These are phyloP conservation scores for Brassica carinata DNA, from an alignment of 345 rosid genomes.

Conservation along the genomic window DNA sequence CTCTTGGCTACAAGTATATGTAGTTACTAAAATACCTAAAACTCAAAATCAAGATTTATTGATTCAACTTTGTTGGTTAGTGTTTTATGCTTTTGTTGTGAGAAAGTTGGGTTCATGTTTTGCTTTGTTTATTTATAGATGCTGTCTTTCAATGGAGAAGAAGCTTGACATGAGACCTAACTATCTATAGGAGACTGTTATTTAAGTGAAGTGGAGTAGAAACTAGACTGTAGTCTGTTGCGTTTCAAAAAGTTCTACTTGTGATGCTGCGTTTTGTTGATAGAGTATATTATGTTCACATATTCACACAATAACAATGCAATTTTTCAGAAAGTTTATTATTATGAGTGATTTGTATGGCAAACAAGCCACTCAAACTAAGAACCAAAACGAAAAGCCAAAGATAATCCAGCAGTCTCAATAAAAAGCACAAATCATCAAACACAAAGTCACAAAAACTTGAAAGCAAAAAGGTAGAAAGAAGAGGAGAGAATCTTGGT, in stretches of 20 bases:
- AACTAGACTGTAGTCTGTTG: neutral
- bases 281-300: no score
- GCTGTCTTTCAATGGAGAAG: neutral
- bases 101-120: neutral
- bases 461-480: neutral
- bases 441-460: neutral
- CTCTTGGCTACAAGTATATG: neutral
- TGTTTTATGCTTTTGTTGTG: neutral
- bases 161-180: neutral
- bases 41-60: neutral
- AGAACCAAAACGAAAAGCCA: neutral
- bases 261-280: neutral
- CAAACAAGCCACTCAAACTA: neutral
- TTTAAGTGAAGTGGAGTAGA: neutral
- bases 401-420: neutral
- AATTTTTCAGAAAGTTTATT: slow-evolving; percentile 8
- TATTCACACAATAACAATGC: neutral
- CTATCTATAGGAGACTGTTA: neutral
- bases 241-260: neutral
- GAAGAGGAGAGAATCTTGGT: neutral
- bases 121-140: neutral
- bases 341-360: neutral
- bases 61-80: neutral
- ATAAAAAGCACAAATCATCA: slow-evolving; percentile 5
- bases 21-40: neutral